A percentile compares a stretch with the other conserved stretches of the same genome.
Conservation (phyloP, 2,329 filamentous ascomycete genomes). For the Dactylella cylindrospora region DNA sequence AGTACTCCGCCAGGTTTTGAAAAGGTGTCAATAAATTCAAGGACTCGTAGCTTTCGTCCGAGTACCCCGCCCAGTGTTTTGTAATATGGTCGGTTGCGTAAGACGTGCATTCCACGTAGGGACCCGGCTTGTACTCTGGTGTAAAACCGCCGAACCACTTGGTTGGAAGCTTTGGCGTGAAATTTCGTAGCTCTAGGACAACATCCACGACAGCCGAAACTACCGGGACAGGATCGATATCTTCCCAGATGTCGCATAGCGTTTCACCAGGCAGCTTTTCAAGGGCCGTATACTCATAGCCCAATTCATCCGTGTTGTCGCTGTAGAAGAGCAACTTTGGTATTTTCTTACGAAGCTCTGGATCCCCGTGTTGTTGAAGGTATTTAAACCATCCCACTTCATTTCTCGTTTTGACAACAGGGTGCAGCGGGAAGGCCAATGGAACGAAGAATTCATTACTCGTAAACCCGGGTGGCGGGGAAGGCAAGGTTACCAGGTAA, state of each 20-base stretch:
- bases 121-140: slow-evolving; percentile 31
- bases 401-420: slow-evolving; percentile 31
- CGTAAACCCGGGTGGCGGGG: slow-evolving; percentile 10
- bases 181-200: slow-evolving; percentile 16
- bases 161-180: slow-evolving; percentile 9
- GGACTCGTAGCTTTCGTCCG: slow-evolving; percentile 23
- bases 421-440: slow-evolving; percentile 21
- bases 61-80: slow-evolving; percentile 20
- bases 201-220: slow-evolving; percentile 28
- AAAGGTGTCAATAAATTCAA: slow-evolving; percentile 23
- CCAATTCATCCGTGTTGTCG: slow-evolving; percentile 16
- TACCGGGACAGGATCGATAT: slow-evolving; percentile 13
- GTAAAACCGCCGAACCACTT: slow-evolving; percentile 33
- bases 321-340: slow-evolving; percentile 28
- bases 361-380: slow-evolving; percentile 10
- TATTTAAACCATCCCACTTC: slow-evolving; percentile 28
- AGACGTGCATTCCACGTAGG: slow-evolving; percentile 24
- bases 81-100: slow-evolving; percentile 19
- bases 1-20: slow-evolving; percentile 22
- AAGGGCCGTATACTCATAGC: slow-evolving; percentile 22
- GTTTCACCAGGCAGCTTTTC: slow-evolving; percentile 32
- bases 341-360: slow-evolving; percentile 1
- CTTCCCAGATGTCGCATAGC: slow-evolving; percentile 30
- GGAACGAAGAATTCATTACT: slow-evolving; percentile 32
- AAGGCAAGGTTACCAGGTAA: slow-evolving; percentile 23